Evolutionary conservation across 495 filamentous ascomycete species (phyloP), one percentile per base, ranked within the genome.

Genomic region (Letharia columbiana): DNA sequence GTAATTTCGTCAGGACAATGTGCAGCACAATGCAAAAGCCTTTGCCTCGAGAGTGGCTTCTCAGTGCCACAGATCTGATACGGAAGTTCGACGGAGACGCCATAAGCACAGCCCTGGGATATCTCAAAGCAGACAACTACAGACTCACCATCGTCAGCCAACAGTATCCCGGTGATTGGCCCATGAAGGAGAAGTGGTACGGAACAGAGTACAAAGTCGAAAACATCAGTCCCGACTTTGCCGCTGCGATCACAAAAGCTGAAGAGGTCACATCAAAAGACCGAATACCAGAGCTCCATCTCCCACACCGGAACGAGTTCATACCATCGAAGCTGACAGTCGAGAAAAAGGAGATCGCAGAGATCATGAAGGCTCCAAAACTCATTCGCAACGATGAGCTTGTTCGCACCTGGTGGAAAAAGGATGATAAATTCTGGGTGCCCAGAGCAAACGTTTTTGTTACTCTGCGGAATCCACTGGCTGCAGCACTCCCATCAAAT

Each of bases 361-460:
- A 89, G 71, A 89, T 91, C 17, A 77, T 85, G 7, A 84, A 89
- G 65, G 80, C 86, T 20, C 94, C 94, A 1, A 89, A 87, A 71
- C 83, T 99, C 44, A 89, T 99, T 66, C 88, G 93, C 68, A 91
- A 95, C 71, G 94, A 96, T 68, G 83, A 89, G 28, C 77, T 85
- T 11, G 85, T 89, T 3, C 86, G 94, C 41, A 86, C 90, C n/a
- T 99, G 94, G 94, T 97, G 85, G 77, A 99, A 99, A 82, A 98
- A 98, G 77, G 94, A 99, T 70, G 94, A 99, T 71, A 90, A 86
- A 0, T 99, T 97, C 78, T 99, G 94, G 94, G 94, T 99, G 6
- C 94, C 94, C 3, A 97, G 96, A 75, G 94, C 87, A 0, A 96
- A 89, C 68, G 74, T 97, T 20, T 83, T 91, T 70, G 82, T 96